Evolutionary conservation across 805 yeast species (phyloP), one percentile per base, ranked within the genome.

Genomic region (Metschnikowia cerradonensis): DNA sequence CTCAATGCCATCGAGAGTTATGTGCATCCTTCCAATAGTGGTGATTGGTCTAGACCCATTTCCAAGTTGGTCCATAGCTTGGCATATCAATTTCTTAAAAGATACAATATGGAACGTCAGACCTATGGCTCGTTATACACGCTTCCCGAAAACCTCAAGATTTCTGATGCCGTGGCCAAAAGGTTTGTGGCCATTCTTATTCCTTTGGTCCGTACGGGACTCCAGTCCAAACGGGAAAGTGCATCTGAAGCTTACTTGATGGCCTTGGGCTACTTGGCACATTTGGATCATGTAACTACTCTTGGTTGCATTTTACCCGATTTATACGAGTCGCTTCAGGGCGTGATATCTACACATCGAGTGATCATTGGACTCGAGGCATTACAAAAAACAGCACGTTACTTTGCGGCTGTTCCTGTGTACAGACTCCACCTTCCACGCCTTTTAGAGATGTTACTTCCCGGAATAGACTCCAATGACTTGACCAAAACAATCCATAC

Each of bases 1-100:
- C 58, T 86, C n/a, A 82, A 82, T 48, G 82, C 96, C 0, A 72
- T 90, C 5, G 85, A 81, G 54, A 88, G 96, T 17, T 88, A 85
- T 67, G 84, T 83, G 3, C 97, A 94, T 65, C 99, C 99, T 6
- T 90, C 98, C 0, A 91, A 91, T 64, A 67, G 76, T n/a, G 98
- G 97, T 0, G 77, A 78, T n/a, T 91, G 98, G 97, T 79, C 96
- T 0, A 67, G 77, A 26, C 71, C 84, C 4, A 79, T 92, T 31
- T 77, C 95, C 0, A 80, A 80, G 51, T 77, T 88, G 26, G 71
- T 87, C n/a, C 76, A 78, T 53, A 78, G 82, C 41, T 68, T 89
- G 47, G 78, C 83, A 0, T 72, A 76, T 45, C 79, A 79, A 55
- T 83, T 81, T 52, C 89, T 84, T 60, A 77, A 79, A 48, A 74